phyloP scores from a whole-genome alignment of 345 rosid species.

The Citrus sp. region DNA sequence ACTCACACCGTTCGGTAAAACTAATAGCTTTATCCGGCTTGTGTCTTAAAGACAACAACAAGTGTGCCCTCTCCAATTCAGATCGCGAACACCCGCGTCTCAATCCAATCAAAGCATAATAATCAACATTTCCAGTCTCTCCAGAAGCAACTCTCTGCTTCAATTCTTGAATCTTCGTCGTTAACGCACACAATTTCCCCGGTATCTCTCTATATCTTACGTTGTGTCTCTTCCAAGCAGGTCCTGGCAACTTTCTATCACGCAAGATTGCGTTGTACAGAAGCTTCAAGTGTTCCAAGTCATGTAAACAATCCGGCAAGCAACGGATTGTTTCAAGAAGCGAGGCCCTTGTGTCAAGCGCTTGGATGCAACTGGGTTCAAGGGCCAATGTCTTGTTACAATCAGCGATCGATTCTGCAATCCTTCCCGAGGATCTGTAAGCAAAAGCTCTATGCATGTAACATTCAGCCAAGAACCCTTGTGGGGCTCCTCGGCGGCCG shows the following conservation, averaged over 20 bases:
- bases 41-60: constrained; percentile 64
- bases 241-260: constrained; percentile 89
- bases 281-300: constrained; percentile 87
- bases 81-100: constrained; percentile 86
- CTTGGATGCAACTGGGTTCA: constrained; percentile 74
- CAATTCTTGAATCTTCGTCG: constrained; percentile 57
- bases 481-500: constrained; percentile 84
- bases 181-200: constrained; percentile 64
- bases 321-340: constrained; percentile 81
- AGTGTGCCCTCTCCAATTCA: constrained; percentile 85
- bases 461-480: constrained; percentile 85
- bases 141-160: constrained; percentile 77
- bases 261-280: constrained; percentile 82
- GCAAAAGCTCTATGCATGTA: constrained; percentile 84
- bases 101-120: constrained; percentile 74
- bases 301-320: constrained; percentile 85
- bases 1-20: constrained; percentile 79
- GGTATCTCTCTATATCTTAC: constrained; percentile 88
- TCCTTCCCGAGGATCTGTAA: constrained; percentile 64
- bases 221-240: constrained; percentile 87
- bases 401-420: constrained; percentile 85
- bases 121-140: constrained; percentile 79
- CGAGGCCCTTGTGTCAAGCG: constrained; percentile 83
- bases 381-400: constrained; percentile 91
- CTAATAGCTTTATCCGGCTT: constrained; percentile 75